Evolutionary conservation across 768 basidiomycete genomes (phyloP).

Genomic region (Termitomyces titanicus): DNA sequence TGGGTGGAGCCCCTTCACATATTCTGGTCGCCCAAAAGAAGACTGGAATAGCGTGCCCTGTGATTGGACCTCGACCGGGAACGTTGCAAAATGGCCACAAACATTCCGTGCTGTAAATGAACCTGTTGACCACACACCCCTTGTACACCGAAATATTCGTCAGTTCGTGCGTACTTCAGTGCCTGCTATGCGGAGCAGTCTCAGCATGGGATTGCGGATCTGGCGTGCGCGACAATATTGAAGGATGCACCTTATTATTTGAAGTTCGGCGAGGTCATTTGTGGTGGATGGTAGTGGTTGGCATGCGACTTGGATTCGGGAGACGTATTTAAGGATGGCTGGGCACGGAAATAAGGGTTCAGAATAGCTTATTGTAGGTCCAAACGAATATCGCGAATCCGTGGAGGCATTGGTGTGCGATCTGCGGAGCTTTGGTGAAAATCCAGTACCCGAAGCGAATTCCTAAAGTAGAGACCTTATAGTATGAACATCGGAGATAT

Average conservation of each 20-base stretch:
- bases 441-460: not conserved
- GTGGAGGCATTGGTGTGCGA: not conserved
- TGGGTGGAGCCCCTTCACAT: not conserved
- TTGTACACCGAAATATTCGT: not conserved
- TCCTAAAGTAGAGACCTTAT: not conserved
- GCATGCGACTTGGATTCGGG: not conserved
- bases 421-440: not conserved
- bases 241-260: not conserved
- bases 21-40: not conserved
- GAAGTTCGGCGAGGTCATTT: not conserved
- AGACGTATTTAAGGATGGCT: not conserved
- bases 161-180: not conserved
- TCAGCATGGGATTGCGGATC: not conserved
- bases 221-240: not conserved
- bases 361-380: not conserved
- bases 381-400: not conserved
- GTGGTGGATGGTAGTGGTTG: not conserved
- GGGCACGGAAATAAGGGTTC: not conserved
- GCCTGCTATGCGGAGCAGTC: not conserved
- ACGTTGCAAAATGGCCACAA: not conserved
- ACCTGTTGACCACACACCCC: not conserved
- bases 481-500: not conserved
- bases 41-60: not conserved
- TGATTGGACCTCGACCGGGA: not conserved
- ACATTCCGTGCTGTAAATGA: not conserved